Base-by-base conservation (phyloP, 176 grass and related monocot species). In the Ensete glaucum region DNA sequence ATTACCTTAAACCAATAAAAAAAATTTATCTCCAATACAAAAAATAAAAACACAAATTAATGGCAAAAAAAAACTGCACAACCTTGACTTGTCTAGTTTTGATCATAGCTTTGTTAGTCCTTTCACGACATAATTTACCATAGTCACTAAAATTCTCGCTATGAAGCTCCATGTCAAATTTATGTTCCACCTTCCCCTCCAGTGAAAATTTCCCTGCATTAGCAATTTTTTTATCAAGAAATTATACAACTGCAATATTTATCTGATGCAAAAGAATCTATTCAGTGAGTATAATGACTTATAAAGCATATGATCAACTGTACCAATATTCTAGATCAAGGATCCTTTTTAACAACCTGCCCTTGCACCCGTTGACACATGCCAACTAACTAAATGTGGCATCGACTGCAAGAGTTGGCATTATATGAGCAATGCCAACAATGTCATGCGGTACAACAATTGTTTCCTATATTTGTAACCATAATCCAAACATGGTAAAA, bases 81-180 rank as follows among this genome's bases (percentile, higher is more conserved):
- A 96, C 89, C 85, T 96, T 85, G 11, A 96, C 85, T 92, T 92
- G 86, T 86, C 93, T 89, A 73, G 89, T 79, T 90, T 92, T 96
- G 20, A 88, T 79, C 87, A 90, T 92, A 20, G 79, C 89, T n/a
- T 79, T 92, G 48, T 90, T 87, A 27, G 89, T 96, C 77, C 93
- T 96, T 89, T 96, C 93, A 76, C 93, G 87, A 71, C 87, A 92
- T 64, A 92, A 80, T 83, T 90, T 96, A 17, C 83, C 83, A 63
- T 96, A 96, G 62, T 96, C 85, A 54, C 73, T 56, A 59, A 96
- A 87, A 83, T 96, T 96, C 55, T 96, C 92, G 76, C 79, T 89
- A 73, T 96, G 93, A 53, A 83, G 93, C 56, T 96, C 83, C 83
- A 96, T 90, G 71, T 96, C 93, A 50, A 96, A 96, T 68, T 96